These are phyloP conservation scores for Metschnikowia proteae DNA, from an alignment of 805 yeast species.

Conservation along the genomic window DNA sequence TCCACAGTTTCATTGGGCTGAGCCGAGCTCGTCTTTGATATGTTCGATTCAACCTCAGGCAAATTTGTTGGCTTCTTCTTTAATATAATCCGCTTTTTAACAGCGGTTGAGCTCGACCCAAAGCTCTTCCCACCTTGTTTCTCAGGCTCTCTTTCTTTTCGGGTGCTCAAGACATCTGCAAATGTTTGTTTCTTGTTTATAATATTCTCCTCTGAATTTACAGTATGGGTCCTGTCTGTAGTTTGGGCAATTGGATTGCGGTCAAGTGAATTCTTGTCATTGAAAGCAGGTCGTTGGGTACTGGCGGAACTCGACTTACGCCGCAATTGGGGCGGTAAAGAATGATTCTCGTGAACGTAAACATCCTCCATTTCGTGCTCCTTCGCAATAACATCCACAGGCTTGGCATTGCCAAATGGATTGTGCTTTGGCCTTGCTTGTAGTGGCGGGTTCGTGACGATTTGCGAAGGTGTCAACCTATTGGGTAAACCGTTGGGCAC, in stretches of 20 bases:
- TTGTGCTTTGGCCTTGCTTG: constrained; percentile 40
- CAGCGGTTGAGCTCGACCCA: constrained; percentile 23
- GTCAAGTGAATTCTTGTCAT: background rate
- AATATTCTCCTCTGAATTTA: background rate
- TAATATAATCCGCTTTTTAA: constrained; percentile 35
- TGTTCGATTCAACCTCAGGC: constrained; percentile 1
- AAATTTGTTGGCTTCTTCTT: constrained; percentile 28
- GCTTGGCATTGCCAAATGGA: constrained; percentile 84
- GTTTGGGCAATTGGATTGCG: background rate
- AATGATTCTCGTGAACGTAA: background rate
- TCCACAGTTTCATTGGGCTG: background rate
- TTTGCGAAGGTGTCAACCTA: background rate
- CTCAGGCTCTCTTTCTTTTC: constrained; percentile 16
- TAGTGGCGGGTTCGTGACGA: background rate
- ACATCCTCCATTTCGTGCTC: constrained; percentile 54
- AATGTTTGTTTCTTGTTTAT: constrained; percentile 29
- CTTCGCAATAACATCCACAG: constrained; percentile 71
- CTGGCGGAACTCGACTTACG: constrained; percentile 2
- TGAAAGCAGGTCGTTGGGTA: background rate
- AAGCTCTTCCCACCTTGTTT: constrained; percentile 18
- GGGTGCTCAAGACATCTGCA: constrained; percentile 36
- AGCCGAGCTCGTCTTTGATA: background rate
- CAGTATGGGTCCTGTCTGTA: background rate
- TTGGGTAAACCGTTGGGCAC: background rate
- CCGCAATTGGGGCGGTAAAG: constrained; percentile 1